Base-by-base conservation (phyloP, 495 filamentous ascomycete species). In the Penicillium parvum region DNA sequence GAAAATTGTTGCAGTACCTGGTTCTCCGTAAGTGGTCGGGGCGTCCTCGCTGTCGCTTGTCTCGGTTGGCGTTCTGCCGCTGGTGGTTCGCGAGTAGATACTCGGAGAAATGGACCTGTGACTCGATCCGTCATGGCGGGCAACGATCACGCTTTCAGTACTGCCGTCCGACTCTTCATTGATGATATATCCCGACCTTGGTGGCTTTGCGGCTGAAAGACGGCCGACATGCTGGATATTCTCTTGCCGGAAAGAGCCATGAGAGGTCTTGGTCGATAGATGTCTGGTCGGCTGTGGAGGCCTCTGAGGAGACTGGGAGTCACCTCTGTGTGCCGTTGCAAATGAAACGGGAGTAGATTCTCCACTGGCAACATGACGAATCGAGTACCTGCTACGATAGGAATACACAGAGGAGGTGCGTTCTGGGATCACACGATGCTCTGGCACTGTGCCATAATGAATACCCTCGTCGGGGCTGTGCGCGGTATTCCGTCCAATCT, bases 61-160 rank as follows among this genome's bases (percentile, higher is more conserved):
- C 17, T 45, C 57, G 1, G 41, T 43, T 6, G 65, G 66, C 4
- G 69, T 66, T 19, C 68, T 49, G 16, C 71, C 76, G 40, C 69
- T 69, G 19, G 72, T 74, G 7, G 71, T 72, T 47, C 76, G 66
- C 10, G 78, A 82, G 61, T 82, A 82, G 2, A 79, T 40, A 41
- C 78, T 82, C 3, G 71, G 70, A 12, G 73, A 71, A 21, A 57
- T 55, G n/a, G 49, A 30, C 12, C 36, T 6, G 22, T 26, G 28
- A 10, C 38, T 9, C 23, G 23, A n/a, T 30, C 27, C 15, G 14
- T 21, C 37, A 12, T 29, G 26, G 7, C 20, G 45, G 21, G 36
- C 19, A 38, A 64, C 51, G 37, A 55, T 49, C 3, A 56, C 39
- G 35, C 57, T 61, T 7, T 28, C 50, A 34, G 37, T 43, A 5